Percentiles rank a stretch among this genome's conserved stretches.
Evolutionary conservation across 495 filamentous ascomycete genomes (phyloP).

Genomic region (Hyphodiscus hymeniophilus): DNA sequence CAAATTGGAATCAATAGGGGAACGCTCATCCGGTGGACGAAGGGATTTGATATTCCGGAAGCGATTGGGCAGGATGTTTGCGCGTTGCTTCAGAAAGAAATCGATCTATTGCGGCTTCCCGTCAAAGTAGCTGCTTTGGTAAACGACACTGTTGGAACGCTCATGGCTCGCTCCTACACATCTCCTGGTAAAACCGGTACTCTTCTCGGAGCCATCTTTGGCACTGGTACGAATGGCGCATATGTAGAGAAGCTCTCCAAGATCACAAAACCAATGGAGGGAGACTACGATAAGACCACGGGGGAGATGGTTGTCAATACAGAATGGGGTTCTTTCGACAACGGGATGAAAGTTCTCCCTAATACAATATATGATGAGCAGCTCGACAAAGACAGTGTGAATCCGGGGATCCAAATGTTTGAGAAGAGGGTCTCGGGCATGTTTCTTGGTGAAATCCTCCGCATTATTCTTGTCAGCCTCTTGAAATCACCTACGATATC

Average conservation of each 20-base stretch:
- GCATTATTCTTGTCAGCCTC: slow-evolving; percentile 61
- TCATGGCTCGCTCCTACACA: slow-evolving; percentile 95
- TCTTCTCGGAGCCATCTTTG: slow-evolving; percentile 85
- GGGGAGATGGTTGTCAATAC: slow-evolving; percentile 97
- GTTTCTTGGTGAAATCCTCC: slow-evolving; percentile 94
- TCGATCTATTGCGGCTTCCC: slow-evolving; percentile 78
- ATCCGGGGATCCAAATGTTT: slow-evolving; percentile 97
- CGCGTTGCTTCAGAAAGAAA: slow-evolving; percentile 78
- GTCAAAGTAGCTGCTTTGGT: slow-evolving; percentile 91
- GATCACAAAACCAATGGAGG: slow-evolving; percentile 55
- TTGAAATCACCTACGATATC: slow-evolving; percentile 50
- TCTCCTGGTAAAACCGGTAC: slow-evolving; percentile 82
- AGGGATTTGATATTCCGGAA: slow-evolving; percentile 93
- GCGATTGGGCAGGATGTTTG: slow-evolving; percentile 93
- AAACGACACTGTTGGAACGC: slow-evolving; percentile 94
- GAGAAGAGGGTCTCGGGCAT: slow-evolving; percentile 97
- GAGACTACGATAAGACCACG: slow-evolving; percentile 70
- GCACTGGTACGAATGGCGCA: slow-evolving; percentile 91
- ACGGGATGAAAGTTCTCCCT: slow-evolving; percentile 77
- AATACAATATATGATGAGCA: slow-evolving; percentile 74
- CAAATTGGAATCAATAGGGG: slow-evolving; percentile 92
- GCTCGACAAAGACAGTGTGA: slow-evolving; percentile 72
- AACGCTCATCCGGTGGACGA: slow-evolving; percentile 91
- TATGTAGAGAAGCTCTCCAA: slow-evolving; percentile 73
- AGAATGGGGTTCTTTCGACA: slow-evolving; percentile 98